These are phyloP conservation scores for Iberis pinnata DNA, from an alignment of 345 rosid species.

Conservation along the genomic window DNA sequence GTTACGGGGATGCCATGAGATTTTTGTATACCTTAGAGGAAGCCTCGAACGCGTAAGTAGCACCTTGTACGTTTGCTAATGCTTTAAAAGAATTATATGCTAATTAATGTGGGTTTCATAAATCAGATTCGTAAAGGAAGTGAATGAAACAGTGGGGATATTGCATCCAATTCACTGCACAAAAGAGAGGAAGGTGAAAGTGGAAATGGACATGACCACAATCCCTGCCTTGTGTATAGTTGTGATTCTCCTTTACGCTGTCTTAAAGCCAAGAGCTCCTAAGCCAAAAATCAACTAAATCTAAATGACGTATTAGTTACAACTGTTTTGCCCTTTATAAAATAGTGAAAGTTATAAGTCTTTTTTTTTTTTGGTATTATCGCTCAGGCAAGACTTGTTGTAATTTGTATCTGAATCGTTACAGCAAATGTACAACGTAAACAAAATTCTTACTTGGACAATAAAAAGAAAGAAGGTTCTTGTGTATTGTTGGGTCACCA, in stretches of 20 bases:
- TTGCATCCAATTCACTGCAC: conserved; percentile 92
- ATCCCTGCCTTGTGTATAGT: conserved; percentile 77
- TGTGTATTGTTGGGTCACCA: conserved; percentile 11
- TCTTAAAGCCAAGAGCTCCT: conserved; percentile 68
- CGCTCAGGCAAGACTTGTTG: conserved; percentile 17
- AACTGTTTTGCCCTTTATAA: too few relatives aligned
- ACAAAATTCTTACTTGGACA: not conserved
- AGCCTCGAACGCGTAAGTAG: conserved; percentile 59
- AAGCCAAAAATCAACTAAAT: conserved; percentile 93
- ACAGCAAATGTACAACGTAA: conserved; percentile 3
- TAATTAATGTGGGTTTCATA: conserved; percentile 1
- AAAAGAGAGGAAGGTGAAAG: conserved; percentile 63
- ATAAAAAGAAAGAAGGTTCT: not conserved
- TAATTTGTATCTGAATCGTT: conserved; percentile 10
- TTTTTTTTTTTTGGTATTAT: conserved; percentile 7
- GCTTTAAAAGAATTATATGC: not conserved
- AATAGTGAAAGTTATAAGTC: too few relatives aligned
- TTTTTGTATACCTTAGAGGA: conserved; percentile 65
- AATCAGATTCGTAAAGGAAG: conserved; percentile 72
- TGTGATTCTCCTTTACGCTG: conserved; percentile 44
- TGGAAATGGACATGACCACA: conserved; percentile 72
- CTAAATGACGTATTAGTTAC: not conserved
- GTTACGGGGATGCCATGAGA: conserved; percentile 71
- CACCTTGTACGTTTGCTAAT: not conserved
- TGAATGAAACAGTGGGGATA: conserved; percentile 57